Evolutionary conservation across 345 rosid genomes (phyloP).

Genomic region (Capsella bursapastoris): DNA sequence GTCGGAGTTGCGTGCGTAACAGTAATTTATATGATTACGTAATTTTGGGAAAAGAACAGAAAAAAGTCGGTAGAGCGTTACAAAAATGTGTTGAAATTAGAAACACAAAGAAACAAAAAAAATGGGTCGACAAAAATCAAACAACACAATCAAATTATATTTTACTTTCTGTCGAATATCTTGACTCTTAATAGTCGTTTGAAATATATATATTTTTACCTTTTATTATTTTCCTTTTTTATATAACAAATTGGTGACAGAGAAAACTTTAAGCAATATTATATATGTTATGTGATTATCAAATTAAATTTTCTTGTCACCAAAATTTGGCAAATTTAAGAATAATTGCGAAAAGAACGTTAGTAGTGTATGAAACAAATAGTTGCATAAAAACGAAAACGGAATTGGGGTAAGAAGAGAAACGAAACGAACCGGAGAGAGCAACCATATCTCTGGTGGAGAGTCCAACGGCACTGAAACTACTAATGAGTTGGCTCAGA

Average conservation of each 20-base stretch:
- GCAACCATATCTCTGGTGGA: conserved; percentile 80
- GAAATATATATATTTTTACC: not conserved
- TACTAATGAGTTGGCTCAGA: conserved; percentile 61
- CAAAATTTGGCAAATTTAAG: not conserved
- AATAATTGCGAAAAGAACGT: not conserved
- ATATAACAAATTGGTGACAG: not conserved
- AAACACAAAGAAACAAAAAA: not conserved
- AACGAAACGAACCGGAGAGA: conserved; percentile 60
- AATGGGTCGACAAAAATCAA: conserved; percentile 17
- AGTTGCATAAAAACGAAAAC: not conserved
- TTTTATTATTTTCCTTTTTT: no score
- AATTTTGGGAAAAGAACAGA: not conserved
- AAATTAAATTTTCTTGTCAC: not conserved
- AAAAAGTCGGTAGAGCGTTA: conserved; percentile 34
- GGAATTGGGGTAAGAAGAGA: conserved; percentile 6
- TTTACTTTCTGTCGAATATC: conserved; percentile 23
- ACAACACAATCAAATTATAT: conserved; percentile 13
- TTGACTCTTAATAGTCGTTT: conserved; percentile 17
- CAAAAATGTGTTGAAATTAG: conserved; percentile 28
- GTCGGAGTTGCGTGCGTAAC: conserved; percentile 4
- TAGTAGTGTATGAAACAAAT: not conserved
- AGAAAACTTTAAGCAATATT: not conserved
- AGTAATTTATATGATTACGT: conserved; percentile 8
- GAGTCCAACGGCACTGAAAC: conserved; percentile 70
- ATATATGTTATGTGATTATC: no score